Percentiles rank a stretch among this genome's conserved stretches.
Evolutionary conservation across 441 rosid species (phyloP).

Genomic region (Populus tomentosa): DNA sequence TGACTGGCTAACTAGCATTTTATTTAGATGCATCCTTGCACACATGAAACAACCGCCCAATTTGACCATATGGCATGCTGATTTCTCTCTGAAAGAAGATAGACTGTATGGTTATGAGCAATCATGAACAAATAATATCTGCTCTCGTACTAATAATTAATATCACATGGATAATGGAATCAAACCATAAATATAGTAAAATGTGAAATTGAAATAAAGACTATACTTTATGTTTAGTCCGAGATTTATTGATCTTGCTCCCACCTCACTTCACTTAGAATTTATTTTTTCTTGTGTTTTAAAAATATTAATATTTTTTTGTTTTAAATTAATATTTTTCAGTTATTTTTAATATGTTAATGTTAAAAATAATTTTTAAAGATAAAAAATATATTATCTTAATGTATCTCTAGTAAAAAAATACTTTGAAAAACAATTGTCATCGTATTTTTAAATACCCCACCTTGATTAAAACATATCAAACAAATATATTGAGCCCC

Average conservation of each 20-base stretch:
- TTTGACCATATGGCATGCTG: background rate
- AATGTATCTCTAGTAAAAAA: no score
- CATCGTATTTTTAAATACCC: accelerated
- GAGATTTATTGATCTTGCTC: no score
- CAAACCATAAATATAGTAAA: background rate
- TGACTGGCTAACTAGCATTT: background rate
- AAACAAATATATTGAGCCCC: no score
- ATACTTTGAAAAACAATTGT: no score
- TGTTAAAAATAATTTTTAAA: no score
- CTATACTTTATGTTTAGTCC: background rate
- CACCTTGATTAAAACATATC: no score
- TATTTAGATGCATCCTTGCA: background rate
- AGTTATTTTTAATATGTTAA: no score
- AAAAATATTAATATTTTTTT: no score
- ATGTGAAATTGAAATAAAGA: background rate
- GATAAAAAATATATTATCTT: no score
- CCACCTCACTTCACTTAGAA: accelerated
- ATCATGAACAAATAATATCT: background rate
- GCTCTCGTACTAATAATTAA: no score
- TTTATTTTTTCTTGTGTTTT: no score
- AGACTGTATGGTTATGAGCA: background rate
- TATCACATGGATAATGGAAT: background rate
- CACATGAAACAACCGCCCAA: background rate
- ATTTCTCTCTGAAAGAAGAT: background rate
- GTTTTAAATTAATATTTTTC: no score